Conservation (phyloP, 495 filamentous ascomycete genomes). For the Penicillium taxi region DNA sequence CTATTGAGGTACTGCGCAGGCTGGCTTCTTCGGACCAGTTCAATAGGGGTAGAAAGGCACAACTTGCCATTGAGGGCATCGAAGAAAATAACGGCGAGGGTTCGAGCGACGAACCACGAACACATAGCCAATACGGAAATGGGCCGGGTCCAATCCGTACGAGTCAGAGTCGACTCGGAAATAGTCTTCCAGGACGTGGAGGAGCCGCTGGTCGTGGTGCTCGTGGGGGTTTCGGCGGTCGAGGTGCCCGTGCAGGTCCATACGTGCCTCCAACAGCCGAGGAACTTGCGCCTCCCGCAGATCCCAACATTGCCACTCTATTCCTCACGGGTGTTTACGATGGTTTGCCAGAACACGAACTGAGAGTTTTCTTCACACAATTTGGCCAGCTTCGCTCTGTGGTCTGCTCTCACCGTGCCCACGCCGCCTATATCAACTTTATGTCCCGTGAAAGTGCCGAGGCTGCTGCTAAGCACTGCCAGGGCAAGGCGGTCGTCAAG, state of each 20-base stretch:
- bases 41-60: slow-evolving; percentile 67
- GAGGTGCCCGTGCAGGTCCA: slow-evolving; percentile 58
- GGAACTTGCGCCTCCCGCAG: slow-evolving; percentile 76
- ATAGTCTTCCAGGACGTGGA: slow-evolving; percentile 32
- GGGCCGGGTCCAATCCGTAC: slow-evolving; percentile 59
- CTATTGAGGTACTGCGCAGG: slow-evolving; percentile 73
- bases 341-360: slow-evolving; percentile 82
- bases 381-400: slow-evolving; percentile 83
- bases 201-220: slow-evolving; percentile 29
- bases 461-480: slow-evolving; percentile 70
- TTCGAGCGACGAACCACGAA: slow-evolving; percentile 20
- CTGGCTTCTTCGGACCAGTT: slow-evolving; percentile 91
- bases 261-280: slow-evolving; percentile 70
- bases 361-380: slow-evolving; percentile 81
- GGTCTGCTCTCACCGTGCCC: slow-evolving; percentile 91
- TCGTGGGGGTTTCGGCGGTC: slow-evolving; percentile 48
- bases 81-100: slow-evolving; percentile 20
- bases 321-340: slow-evolving; percentile 96
- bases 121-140: slow-evolving; percentile 39
- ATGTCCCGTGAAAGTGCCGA: slow-evolving; percentile 75
- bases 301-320: slow-evolving; percentile 77
- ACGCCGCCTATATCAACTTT: slow-evolving; percentile 95
- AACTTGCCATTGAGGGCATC: slow-evolving; percentile 33
- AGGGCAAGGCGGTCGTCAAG: slow-evolving; percentile 74
- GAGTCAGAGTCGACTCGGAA: slow-evolving; percentile 39